A percentile compares a stretch with the other conserved stretches of the same genome.
These are phyloP conservation scores for Amphirosellinia nigrospora DNA, from an alignment of 495 filamentous ascomycete genomes.

Conservation along the genomic window DNA sequence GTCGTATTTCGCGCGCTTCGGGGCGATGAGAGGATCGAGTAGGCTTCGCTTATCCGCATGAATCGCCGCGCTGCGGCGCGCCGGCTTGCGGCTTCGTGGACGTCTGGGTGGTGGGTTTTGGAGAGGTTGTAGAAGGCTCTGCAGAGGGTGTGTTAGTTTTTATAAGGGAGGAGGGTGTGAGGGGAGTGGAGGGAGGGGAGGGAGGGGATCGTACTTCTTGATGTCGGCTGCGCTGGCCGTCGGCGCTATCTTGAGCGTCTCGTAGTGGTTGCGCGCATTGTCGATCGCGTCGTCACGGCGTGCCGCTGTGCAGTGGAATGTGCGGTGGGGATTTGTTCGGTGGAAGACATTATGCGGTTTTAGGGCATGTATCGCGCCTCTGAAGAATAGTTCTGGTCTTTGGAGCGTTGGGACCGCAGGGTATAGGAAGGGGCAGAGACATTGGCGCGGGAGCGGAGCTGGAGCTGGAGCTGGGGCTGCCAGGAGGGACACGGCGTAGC, in stretches of 20 bases:
- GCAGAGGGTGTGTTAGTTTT: constrained; percentile 19
- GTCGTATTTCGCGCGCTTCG: constrained; percentile 82
- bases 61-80: constrained; percentile 71
- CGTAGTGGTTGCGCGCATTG: constrained; percentile 69
- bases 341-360: constrained; percentile 18
- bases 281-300: constrained; percentile 40
- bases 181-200: neutral
- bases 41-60: constrained; percentile 85
- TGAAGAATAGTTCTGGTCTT: constrained; percentile 15
- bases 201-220: constrained; percentile 69
- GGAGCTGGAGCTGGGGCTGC: constrained; percentile 35
- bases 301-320: constrained; percentile 52
- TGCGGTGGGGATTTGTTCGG: neutral
- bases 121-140: constrained; percentile 88
- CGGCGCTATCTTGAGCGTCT: constrained; percentile 74
- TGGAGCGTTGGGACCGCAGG: neutral
- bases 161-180: neutral
- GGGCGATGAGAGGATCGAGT: constrained; percentile 74
- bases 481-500: constrained; percentile 36
- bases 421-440: constrained; percentile 17
- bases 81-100: constrained; percentile 75
- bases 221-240: constrained; percentile 76
- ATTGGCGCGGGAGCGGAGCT: constrained; percentile 28
- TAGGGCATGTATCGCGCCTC: neutral
- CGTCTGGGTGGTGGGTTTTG: constrained; percentile 92